Evolutionary conservation across 768 basidiomycete genomes (phyloP).

Genomic region (Leccinum uliginosum): DNA sequence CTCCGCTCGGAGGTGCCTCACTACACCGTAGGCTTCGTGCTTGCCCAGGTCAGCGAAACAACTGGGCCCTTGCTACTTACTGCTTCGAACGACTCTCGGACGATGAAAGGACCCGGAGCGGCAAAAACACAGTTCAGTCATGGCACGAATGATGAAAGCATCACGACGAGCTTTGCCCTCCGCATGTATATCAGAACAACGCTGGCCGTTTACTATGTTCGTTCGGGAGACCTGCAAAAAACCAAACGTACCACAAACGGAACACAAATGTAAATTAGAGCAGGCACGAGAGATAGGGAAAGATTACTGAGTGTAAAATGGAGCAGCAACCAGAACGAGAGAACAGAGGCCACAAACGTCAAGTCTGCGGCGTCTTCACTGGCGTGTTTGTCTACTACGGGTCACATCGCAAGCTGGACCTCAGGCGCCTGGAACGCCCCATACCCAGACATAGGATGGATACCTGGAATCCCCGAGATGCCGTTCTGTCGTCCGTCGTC

Average conservation of each 20-base stretch:
- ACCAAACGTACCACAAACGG: neutral
- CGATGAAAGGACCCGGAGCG: too few species aligned
- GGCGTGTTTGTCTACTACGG: neutral
- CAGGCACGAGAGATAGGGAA: neutral
- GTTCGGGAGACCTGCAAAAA: too few species aligned
- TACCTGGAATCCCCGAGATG: slow-evolving; percentile 14
- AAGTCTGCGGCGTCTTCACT: neutral
- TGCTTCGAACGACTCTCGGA: too few species aligned
- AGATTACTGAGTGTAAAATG: neutral
- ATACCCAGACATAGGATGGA: slow-evolving; percentile 19
- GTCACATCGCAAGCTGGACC: slow-evolving; percentile 24
- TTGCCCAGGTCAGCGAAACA: too few species aligned
- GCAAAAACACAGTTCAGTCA: too few species aligned
- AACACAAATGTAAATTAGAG: neutral
- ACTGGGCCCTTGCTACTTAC: too few species aligned
- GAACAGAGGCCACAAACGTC: neutral
- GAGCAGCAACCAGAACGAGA: neutral
- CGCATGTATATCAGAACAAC: too few species aligned
- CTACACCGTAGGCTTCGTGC: too few species aligned
- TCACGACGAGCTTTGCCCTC: too few species aligned
- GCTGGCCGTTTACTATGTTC: too few species aligned
- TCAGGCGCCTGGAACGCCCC: slow-evolving; percentile 16
- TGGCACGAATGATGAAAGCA: too few species aligned
- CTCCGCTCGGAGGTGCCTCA: too few species aligned
- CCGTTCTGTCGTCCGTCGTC: slow-evolving; percentile 10